Evolutionary conservation across 177 flowering plant genomes (phyloP).

Genomic region (Telopea speciosissima): DNA sequence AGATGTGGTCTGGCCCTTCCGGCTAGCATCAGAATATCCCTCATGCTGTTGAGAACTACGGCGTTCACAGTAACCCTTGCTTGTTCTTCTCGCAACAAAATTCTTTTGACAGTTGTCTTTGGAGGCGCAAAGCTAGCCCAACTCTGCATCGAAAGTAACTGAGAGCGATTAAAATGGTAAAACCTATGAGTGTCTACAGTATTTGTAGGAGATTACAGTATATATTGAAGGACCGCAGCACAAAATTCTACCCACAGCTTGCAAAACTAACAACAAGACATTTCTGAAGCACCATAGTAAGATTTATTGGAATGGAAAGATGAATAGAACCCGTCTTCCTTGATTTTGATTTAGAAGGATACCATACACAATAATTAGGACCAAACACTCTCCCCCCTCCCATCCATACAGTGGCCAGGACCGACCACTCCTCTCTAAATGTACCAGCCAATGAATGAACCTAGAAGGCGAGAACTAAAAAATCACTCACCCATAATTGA

Average conservation of each 20-base stretch:
- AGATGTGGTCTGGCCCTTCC: slow-evolving; percentile 17
- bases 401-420: too few relatives aligned
- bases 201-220: not conserved
- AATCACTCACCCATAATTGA: not conserved
- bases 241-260: not conserved
- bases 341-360: not conserved
- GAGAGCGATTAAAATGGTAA: not conserved
- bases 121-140: slow-evolving; percentile 76
- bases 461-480: not conserved
- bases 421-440: too few relatives aligned
- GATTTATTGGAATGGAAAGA: not conserved
- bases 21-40: slow-evolving; percentile 18
- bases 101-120: slow-evolving; percentile 75
- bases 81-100: slow-evolving; percentile 39
- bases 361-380: not conserved
- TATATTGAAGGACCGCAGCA: not conserved
- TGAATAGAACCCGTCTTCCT: not conserved
- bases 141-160: slow-evolving; percentile 40
- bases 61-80: slow-evolving; percentile 20
- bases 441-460: not conserved
- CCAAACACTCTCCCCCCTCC: not conserved
- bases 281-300: not conserved
- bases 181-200: not conserved
- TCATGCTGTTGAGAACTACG: slow-evolving; percentile 24
- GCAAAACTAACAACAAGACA: not conserved